phyloP scores from a whole-genome alignment of 2,329 filamentous ascomycete species.

The Cercospora canescens region DNA sequence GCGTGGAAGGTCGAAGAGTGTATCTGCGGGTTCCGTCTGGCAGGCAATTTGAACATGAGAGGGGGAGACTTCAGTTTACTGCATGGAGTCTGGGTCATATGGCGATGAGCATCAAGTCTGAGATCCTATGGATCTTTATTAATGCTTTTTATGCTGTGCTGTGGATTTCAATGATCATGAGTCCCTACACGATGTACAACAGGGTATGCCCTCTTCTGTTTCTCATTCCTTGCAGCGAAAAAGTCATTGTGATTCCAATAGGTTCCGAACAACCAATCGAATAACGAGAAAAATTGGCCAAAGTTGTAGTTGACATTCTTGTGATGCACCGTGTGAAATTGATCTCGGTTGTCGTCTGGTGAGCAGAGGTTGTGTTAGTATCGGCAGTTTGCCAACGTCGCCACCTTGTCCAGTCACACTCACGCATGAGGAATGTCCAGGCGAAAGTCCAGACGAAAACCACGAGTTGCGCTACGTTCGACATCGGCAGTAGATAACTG shows the following conservation, averaged over 20 bases:
- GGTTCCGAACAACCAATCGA: neutral
- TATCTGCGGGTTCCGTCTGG: too few species aligned
- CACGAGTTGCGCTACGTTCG: neutral
- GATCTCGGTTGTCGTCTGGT: neutral
- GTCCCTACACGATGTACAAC: neutral
- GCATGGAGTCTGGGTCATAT: too few species aligned
- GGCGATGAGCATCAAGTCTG: too few species aligned
- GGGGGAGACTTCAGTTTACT: too few species aligned
- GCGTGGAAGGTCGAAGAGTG: neutral
- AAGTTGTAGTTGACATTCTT: conserved; percentile 1
- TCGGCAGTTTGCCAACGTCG: neutral
- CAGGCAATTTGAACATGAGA: too few species aligned
- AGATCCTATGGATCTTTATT: neutral
- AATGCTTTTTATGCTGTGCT: neutral
- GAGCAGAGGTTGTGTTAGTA: neutral
- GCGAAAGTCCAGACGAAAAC: neutral
- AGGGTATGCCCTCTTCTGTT: neutral
- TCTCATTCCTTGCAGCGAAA: neutral
- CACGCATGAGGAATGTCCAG: neutral
- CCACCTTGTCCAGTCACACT: too few species aligned
- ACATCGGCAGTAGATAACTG: neutral
- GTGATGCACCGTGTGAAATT: neutral
- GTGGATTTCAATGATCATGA: too few species aligned
- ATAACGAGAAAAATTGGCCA: neutral
- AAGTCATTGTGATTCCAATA: neutral